Evolutionary conservation across 1,284 basidiomycete species (phyloP).

Genomic region (Trametes sp.): DNA sequence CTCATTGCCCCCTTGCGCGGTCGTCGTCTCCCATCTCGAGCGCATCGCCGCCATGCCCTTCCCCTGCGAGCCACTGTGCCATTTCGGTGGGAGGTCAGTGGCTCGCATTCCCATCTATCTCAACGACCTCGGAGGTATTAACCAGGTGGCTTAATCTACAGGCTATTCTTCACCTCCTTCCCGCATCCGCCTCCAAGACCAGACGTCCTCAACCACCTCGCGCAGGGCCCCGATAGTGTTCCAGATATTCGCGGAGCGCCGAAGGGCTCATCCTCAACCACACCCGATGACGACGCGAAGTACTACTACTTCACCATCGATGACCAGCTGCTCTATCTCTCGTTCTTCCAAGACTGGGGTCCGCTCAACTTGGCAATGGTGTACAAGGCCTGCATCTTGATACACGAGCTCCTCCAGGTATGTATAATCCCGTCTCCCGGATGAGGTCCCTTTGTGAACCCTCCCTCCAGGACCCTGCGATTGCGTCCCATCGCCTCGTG

Average conservation of each 20-base stretch:
- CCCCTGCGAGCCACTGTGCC: constrained; percentile 76
- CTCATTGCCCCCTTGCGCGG: constrained; percentile 20
- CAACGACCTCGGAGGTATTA: constrained; percentile 23
- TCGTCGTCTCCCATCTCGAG: constrained; percentile 10
- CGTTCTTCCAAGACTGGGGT: constrained; percentile 96
- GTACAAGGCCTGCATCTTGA: constrained; percentile 92
- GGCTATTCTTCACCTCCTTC: constrained; percentile 86
- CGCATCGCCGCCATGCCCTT: constrained; percentile 41
- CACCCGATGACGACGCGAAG: constrained; percentile 71
- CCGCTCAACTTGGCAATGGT: constrained; percentile 93
- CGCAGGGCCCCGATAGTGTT: constrained; percentile 55
- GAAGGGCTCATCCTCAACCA: constrained; percentile 61
- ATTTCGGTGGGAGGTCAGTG: constrained; percentile 74
- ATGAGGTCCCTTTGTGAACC: constrained; percentile 33
- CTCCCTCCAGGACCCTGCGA: constrained; percentile 62
- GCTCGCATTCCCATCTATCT: constrained; percentile 15
- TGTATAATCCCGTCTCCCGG: constrained; percentile 31
- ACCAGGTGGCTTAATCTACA: constrained; percentile 42
- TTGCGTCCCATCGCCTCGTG: constrained; percentile 77
- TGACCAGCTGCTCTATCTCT: constrained; percentile 90
- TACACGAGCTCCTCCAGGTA: constrained; percentile 90
- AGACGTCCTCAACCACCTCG: constrained; percentile 64
- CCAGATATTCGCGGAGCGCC: constrained; percentile 68
- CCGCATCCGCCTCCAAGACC: constrained; percentile 72
- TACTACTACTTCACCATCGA: constrained; percentile 92